These are phyloP conservation scores for Orbilia oligospora DNA, from an alignment of 2,329 filamentous ascomycete species.

Conservation along the genomic window DNA sequence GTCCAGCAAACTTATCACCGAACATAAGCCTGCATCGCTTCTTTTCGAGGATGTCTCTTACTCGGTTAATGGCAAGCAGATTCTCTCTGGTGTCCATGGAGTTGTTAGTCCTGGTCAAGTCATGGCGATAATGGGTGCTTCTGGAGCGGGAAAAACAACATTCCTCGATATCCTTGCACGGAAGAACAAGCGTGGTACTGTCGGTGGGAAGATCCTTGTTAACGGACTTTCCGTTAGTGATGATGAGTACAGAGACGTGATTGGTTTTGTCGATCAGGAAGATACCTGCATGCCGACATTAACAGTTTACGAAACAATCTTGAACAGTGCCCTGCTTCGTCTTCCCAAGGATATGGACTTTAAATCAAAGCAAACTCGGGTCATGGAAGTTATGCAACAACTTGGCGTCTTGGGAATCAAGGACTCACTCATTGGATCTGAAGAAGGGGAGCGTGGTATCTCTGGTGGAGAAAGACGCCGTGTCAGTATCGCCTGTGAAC, in stretches of 20 bases:
- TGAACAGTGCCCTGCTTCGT: constrained; percentile 91
- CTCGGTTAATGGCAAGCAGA: constrained; percentile 86
- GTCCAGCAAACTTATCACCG: constrained; percentile 84
- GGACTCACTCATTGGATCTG: constrained; percentile 94
- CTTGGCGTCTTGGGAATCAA: constrained; percentile 94
- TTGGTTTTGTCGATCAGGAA: constrained; percentile 98
- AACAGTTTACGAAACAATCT: constrained; percentile 97
- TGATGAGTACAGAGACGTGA: constrained; percentile 87
- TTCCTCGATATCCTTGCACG: constrained; percentile 95
- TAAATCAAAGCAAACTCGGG: constrained; percentile 88
- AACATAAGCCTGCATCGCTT: constrained; percentile 90
- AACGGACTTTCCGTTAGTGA: constrained; percentile 92
- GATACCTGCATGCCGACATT: constrained; percentile 96
- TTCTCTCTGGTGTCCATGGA: constrained; percentile 83
- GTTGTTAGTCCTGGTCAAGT: constrained; percentile 95
- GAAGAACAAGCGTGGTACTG: constrained; percentile 91
- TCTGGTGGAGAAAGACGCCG: constrained; percentile 97
- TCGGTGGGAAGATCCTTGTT: constrained; percentile 86
- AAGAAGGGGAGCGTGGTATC: constrained; percentile 94
- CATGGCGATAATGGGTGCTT: constrained; percentile 97
- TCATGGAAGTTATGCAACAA: constrained; percentile 93
- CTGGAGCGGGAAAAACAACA: constrained; percentile 95
- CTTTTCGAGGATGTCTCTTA: constrained; percentile 92
- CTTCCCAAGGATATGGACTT: constrained; percentile 93
- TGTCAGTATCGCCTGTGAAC: constrained; percentile 96